phyloP scores from a whole-genome alignment of 2,329 filamentous ascomycete genomes.

The Dactylonectria estremocensis region DNA sequence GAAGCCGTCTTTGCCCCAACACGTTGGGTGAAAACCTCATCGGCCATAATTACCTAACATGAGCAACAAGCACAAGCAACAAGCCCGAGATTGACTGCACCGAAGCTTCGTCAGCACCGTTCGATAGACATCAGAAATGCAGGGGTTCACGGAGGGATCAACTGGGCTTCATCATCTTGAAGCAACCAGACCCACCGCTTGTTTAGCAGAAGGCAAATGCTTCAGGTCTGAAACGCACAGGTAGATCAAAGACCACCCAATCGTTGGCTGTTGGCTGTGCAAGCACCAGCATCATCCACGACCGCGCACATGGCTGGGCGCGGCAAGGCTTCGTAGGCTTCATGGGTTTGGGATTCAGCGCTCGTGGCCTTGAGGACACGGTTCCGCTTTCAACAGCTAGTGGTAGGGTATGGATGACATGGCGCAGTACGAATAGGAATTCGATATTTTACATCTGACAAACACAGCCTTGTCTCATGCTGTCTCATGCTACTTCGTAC shows the following conservation, averaged over 20 bases:
- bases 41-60: conserved; percentile 22
- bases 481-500: conserved; percentile 27
- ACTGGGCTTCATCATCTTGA: conserved; percentile 35
- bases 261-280: conserved; percentile 34
- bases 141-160: conserved; percentile 38
- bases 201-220: conserved; percentile 36
- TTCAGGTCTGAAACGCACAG: conserved; percentile 45
- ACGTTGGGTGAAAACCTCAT: conserved; percentile 38
- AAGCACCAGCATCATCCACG: conserved; percentile 18
- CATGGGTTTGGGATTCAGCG: conserved; percentile 11
- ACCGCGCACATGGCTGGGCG: conserved; percentile 17
- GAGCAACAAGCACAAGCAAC: conserved; percentile 15
- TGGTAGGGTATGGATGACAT: conserved; percentile 7
- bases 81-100: conserved; percentile 34
- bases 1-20: conserved; percentile 32
- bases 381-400: neutral
- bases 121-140: conserved; percentile 41
- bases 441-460: conserved; percentile 21
- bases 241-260: conserved; percentile 45
- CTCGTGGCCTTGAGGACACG: conserved; percentile 19
- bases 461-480: conserved; percentile 26
- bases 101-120: conserved; percentile 44
- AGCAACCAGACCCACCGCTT: conserved; percentile 34
- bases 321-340: conserved; percentile 39
- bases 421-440: conserved; percentile 19